Base-by-base conservation (phyloP, 2,329 filamentous ascomycete genomes). In the Neofusicoccum parvum region DNA sequence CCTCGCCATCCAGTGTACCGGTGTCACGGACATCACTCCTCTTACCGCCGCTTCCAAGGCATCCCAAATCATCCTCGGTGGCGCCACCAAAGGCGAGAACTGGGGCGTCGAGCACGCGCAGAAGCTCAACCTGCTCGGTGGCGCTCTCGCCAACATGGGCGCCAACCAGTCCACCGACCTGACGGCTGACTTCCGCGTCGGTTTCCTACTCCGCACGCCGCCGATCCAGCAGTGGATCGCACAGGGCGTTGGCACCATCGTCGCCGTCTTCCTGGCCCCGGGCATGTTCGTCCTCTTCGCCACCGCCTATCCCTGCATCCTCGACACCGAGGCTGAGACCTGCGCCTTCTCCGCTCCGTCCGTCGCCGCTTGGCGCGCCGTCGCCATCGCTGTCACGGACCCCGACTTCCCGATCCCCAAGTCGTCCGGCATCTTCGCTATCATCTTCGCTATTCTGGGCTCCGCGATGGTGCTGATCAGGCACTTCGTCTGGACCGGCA, bases 241-340 rank as follows among this genome's bases (percentile, higher is more conserved):
- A 0, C 89, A 91, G 75, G 83, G 81, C 48, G 76, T 89, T 14
- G 88, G 88, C 34, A 86, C 86, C 9, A 74, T 89, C 37, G 83
- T 90, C 54, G 84, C 88, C n/a, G 81, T 90, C 69, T 90, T 89
- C 78, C 78, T 91, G 12, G 87, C 88, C 0, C 88, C 88, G 0
- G 87, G 86, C 10, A 83, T 91, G 69, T 91, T 90, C 72, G 84
- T 90, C 39, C 83, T 90, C 50, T 90, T 90, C 79, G 83, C 86
- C 68, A 82, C 84, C 5, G 89, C 89, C 0, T 91, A 91, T 74
- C 88, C 88, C 0, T 91, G 89, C 73, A 88, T 91, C 69, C 83
- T 87, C 72, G 79, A 84, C 66, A 68, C 77, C 17, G 72, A 78
- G 1, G 78, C 77, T 1, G 77, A 81, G 5, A 78, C 69, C 4